Percentiles rank a stretch among this genome's conserved stretches.
Conservation (phyloP, 257 asterid genomes). For the Gentiana straminea region DNA sequence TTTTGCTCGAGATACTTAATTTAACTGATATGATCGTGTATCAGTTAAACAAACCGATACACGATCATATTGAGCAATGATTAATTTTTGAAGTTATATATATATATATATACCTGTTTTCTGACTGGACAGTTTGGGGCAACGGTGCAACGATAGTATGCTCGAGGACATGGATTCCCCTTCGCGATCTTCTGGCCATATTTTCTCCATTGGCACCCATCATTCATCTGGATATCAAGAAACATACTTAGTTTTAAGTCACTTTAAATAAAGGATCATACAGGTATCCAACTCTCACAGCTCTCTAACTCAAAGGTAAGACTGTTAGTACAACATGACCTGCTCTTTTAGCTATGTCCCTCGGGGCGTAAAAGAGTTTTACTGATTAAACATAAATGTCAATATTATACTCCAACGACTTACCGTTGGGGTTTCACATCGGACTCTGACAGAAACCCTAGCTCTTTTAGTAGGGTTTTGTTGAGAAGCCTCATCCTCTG, state of each 20-base stretch:
- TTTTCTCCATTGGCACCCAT: slow-evolving; percentile 99
- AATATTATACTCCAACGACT: background rate
- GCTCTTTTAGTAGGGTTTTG: slow-evolving; percentile 80
- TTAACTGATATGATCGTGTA: no score
- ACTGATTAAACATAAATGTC: background rate
- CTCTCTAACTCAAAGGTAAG: no score
- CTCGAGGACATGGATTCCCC: slow-evolving; percentile 97
- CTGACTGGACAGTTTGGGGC: slow-evolving; percentile 88
- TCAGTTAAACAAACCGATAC: no score
- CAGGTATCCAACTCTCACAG: no score
- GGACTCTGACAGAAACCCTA: slow-evolving; percentile 86
- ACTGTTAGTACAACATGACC: no score
- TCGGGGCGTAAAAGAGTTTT: no score
- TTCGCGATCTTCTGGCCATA: slow-evolving; percentile 92
- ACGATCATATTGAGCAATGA: no score
- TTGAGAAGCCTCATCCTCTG: slow-evolving; percentile 46
- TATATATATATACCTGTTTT: slow-evolving; percentile 42
- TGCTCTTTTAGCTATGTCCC: no score
- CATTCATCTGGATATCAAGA: slow-evolving; percentile 49
- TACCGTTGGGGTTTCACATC: slow-evolving; percentile 93
- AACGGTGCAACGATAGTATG: slow-evolving; percentile 90
- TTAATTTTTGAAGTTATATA: background rate
- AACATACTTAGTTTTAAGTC: no score
- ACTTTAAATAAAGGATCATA: no score
- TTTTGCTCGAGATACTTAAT: no score